Base-by-base conservation (phyloP, 1,284 basidiomycete genomes). In the Pulchroboletus neoregius region DNA sequence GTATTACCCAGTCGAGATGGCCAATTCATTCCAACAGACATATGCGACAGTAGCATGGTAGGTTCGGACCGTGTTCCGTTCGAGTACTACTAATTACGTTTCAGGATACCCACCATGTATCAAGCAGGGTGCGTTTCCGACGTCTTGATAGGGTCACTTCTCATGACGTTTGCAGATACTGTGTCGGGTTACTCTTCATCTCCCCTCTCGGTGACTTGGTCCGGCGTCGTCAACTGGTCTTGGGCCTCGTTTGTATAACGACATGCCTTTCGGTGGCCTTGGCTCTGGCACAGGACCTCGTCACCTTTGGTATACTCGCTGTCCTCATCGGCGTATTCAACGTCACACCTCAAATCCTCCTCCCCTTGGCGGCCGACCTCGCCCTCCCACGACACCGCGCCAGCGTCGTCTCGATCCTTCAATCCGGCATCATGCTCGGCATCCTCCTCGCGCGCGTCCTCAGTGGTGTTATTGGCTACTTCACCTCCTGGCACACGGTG, bases 341-440 rank as follows among this genome's bases (percentile, higher is more conserved):
- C 6, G 80, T 84, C 11, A 73, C 75, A 0, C 76, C 78, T 3
- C 77, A 80, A 60, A 71, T 80, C 42, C 73, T 84, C 48, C 72
- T 85, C 11, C 82, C 84, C 0, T 71, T 85, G 39, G 79, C 80
- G 7, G 83, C 76, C 15, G 81, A 83, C 60, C 68, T 87, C 6
- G 83, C 84, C 0, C 76, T 80, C 0, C 75, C 80, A 4, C 68
- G 78, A 35, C 73, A 73, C 4, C 73, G 86, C 8, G 82, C 79
- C 1, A 68, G 75, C 12, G 76, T 79, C 0, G 73, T 89, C 47
- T 79, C 82, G 2, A 76, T 85, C 43, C 82, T 86, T 6, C 68
- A 86, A 20, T 76, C 80, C 0, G 86, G 86, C 1, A 66, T 89
- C 22, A 74, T 87, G 33, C 71, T 86, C 18, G 87, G 87, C n/a